These are phyloP conservation scores for Moesziomyces sp. DNA, from an alignment of 1,284 basidiomycete genomes.

Conservation along the genomic window DNA sequence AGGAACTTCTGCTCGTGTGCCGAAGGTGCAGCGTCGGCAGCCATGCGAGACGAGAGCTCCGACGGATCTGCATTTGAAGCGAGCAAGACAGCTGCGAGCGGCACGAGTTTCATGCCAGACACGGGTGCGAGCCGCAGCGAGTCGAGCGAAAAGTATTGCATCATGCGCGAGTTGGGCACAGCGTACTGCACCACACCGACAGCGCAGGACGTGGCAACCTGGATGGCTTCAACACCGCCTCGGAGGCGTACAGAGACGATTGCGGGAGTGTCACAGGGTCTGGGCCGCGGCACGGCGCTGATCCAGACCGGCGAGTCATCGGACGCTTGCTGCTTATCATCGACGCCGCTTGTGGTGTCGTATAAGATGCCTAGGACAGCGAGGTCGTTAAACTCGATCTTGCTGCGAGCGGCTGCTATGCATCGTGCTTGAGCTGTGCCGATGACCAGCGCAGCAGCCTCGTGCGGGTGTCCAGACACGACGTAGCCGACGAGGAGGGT, in stretches of 20 bases:
- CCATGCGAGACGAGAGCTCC: background rate
- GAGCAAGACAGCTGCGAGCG: constrained; percentile 19
- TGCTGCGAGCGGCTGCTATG: background rate
- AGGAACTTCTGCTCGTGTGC: constrained; percentile 35
- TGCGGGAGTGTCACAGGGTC: constrained; percentile 5
- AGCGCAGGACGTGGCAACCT: constrained; percentile 6
- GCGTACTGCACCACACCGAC: constrained; percentile 70
- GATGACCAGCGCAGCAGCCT: constrained; percentile 31
- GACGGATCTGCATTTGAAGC: constrained; percentile 17
- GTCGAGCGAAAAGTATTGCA: constrained; percentile 74
- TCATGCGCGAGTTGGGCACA: constrained; percentile 71
- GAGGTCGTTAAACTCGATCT: constrained; percentile 5
- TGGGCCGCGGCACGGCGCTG: background rate
- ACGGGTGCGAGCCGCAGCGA: constrained; percentile 65
- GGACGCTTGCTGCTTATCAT: no score
- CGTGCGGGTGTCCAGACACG: constrained; percentile 13
- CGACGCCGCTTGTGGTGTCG: background rate
- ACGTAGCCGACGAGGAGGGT: constrained; percentile 18
- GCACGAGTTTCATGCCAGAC: constrained; percentile 42
- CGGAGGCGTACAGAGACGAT: constrained; percentile 11
- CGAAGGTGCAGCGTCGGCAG: constrained; percentile 12
- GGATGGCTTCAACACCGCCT: no score
- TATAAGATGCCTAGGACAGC: constrained; percentile 7
- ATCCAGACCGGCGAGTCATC: constrained; percentile 6
- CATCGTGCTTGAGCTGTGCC: constrained; percentile 1